Base-by-base conservation (phyloP, 371 early-diverging fungal genomes). In the Mucor mucedo region DNA sequence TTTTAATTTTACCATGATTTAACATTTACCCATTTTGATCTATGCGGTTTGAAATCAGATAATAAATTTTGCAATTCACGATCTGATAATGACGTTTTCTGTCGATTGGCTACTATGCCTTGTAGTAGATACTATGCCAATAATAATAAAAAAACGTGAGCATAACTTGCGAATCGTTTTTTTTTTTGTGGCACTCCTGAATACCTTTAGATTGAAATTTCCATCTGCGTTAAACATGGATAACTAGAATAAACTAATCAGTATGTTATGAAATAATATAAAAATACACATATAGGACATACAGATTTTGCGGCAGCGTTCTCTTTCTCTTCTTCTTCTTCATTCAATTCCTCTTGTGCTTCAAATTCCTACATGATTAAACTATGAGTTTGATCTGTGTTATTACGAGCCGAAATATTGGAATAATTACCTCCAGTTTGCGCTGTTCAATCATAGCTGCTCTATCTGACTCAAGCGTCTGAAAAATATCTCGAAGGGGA, bases 21-120 rank as follows among this genome's bases (percentile, higher is more conserved):
- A 21, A 21, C 1, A 21, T 21, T 41, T 63, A 63, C 63, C 97
- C 97, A 96, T 82, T 95, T 95, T 13, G 95, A 92, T 59, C 91
- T 84, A 69, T 90, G 90, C 4, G 94, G 93, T 39, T 90, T 89
- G 13, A 94, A 90, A 65, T 95, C 94, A 5, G 89, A 86, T n/a
- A 96, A 70, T 5, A 95, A 70, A 38, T 85, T 82, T 62, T 89
- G 84, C 21, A 96, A 70, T 65, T 92, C 93, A 8, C 89, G 83
- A 61, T 91, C 89, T 8, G 88, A 82, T 61, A 91, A 71, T 11
- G 79, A 76, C 4, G 88, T 88, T 32, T 82, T 82, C 35, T 84
- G 77, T 40, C 93, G 76, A 58, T 90, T 85, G 60, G 86, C 79
- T 47, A 89, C 89, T 55, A 96, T 93, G 10, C 90, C 89, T 69